A percentile compares a stretch with the other conserved stretches of the same genome.
These are phyloP conservation scores for Aechmea fasciata DNA, from an alignment of 176 grass and related monocot species.

Conservation along the genomic window DNA sequence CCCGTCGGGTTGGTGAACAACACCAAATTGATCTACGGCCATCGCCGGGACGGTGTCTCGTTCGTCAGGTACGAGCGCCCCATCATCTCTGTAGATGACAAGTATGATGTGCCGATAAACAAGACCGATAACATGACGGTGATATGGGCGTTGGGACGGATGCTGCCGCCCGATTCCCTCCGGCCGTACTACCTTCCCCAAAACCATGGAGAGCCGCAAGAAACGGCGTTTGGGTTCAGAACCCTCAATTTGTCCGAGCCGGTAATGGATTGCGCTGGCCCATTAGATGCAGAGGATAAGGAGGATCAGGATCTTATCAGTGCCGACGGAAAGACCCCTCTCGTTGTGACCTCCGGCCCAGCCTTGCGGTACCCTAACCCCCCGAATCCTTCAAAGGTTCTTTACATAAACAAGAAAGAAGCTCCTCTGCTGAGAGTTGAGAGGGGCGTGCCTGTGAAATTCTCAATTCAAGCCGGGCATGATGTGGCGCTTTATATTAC, in stretches of 20 bases:
- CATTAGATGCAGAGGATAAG: slow-evolving; percentile 83
- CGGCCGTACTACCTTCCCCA: slow-evolving; percentile 82
- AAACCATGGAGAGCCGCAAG: slow-evolving; percentile 36
- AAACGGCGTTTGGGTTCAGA: slow-evolving; percentile 44
- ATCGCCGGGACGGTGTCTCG: slow-evolving; percentile 73
- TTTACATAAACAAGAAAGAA: slow-evolving; percentile 99
- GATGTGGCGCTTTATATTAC: slow-evolving; percentile 84
- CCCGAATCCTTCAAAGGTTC: slow-evolving; percentile 60
- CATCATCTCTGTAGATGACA: slow-evolving; percentile 43
- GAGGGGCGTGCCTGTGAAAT: slow-evolving; percentile 86
- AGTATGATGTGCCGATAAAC: slow-evolving; percentile 58
- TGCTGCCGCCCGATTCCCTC: slow-evolving; percentile 66
- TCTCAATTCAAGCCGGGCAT: slow-evolving; percentile 84
- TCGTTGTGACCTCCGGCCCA: slow-evolving; percentile 45
- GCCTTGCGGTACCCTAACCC: slow-evolving; percentile 80
- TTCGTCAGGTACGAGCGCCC: slow-evolving; percentile 63
- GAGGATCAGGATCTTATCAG: slow-evolving; percentile 81
- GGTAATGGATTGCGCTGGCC: slow-evolving; percentile 38
- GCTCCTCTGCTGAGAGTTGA: slow-evolving; percentile 87
- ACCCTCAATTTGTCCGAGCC: slow-evolving; percentile 45
- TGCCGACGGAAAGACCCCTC: slow-evolving; percentile 62
- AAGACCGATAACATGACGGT: slow-evolving; percentile 53
- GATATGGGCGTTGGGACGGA: slow-evolving; percentile 68
- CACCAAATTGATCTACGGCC: slow-evolving; percentile 65
- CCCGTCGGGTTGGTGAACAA: slow-evolving; percentile 39